A percentile compares a stretch with the other conserved stretches of the same genome.
phyloP scores from a whole-genome alignment of 768 basidiomycete species.

The Tylopilus balloui region DNA sequence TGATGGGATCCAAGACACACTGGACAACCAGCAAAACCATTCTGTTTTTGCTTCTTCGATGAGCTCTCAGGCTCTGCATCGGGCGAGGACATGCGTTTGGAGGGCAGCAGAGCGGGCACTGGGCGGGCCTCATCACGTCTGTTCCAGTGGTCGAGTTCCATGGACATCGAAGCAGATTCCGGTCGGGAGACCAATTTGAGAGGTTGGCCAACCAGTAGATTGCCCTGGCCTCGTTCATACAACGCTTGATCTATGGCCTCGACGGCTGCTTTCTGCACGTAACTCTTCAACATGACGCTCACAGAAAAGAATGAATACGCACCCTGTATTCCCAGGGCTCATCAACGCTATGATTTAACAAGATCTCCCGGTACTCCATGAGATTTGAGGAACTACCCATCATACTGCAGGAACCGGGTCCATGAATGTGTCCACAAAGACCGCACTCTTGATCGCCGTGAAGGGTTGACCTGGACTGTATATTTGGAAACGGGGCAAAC shows the following conservation, averaged over 20 bases:
- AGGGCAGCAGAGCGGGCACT: conserved; percentile 16
- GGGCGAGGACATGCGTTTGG: conserved; percentile 38
- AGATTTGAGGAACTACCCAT: conserved; percentile 60
- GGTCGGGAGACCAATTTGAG: conserved; percentile 46
- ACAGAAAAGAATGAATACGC: conserved; percentile 20
- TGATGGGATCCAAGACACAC: conserved; percentile 49
- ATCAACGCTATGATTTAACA: conserved; percentile 58
- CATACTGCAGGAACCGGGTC: conserved; percentile 54
- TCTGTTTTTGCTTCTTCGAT: conserved; percentile 38
- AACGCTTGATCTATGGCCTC: conserved; percentile 65
- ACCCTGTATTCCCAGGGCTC: conserved; percentile 67
- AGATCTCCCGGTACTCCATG: conserved; percentile 62
- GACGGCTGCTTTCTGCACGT: conserved; percentile 56
- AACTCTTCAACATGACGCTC: conserved; percentile 4
- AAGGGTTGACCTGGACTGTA: conserved; percentile 1
- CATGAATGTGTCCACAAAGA: conserved; percentile 56
- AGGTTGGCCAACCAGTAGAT: conserved; percentile 61
- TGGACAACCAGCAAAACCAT: conserved; percentile 32
- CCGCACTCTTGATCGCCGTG: conserved; percentile 42
- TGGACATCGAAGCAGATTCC: conserved; percentile 9
- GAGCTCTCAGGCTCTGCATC: conserved; percentile 19
- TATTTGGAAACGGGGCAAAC: neutral
- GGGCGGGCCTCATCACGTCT: neutral
- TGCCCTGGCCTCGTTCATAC: conserved; percentile 47
- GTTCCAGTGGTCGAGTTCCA: conserved; percentile 8